A percentile compares a stretch with the other conserved stretches of the same genome.
Conservation (phyloP, 2,329 filamentous ascomycete genomes). For the Diaporthe citriasiana region DNA sequence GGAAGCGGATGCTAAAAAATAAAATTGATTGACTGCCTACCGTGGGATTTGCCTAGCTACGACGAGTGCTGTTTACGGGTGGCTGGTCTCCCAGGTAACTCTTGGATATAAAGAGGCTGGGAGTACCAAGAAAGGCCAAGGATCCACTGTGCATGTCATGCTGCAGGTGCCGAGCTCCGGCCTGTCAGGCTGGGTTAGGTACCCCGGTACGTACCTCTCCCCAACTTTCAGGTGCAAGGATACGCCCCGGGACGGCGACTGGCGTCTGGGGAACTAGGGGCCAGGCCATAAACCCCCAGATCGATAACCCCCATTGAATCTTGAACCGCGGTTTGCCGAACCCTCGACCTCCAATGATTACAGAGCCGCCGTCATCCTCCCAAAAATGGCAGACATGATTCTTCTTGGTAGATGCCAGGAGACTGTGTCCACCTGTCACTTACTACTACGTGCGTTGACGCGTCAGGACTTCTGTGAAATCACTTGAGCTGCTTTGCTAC, state of each 20-base stretch:
- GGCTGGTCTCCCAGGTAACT: conserved; percentile 42
- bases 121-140: not conserved
- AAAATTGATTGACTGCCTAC: conserved; percentile 20
- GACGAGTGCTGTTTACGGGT: conserved; percentile 37
- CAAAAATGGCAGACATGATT: conserved; percentile 18
- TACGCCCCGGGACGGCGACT: not conserved
- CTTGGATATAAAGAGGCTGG: conserved; percentile 40
- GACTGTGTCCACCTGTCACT: not conserved
- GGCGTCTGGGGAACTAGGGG: not conserved
- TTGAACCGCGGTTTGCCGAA: conserved; percentile 36
- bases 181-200: conserved; percentile 13
- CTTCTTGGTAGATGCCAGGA: conserved; percentile 23
- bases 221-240: not conserved
- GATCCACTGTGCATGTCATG: conserved; percentile 28
- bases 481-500: not conserved
- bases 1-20: conserved; percentile 17
- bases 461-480: not conserved
- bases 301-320: conserved; percentile 11
- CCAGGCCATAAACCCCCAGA: conserved; percentile 23
- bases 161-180: conserved; percentile 34
- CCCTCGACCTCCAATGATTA: conserved; percentile 25
- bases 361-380: conserved; percentile 19
- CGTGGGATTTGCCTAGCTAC: not conserved
- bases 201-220: conserved; percentile 1
- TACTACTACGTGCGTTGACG: conserved; percentile 2